Conservation (phyloP, 2,329 filamentous ascomycete genomes). For the Alternaria hordeiaustralica region DNA sequence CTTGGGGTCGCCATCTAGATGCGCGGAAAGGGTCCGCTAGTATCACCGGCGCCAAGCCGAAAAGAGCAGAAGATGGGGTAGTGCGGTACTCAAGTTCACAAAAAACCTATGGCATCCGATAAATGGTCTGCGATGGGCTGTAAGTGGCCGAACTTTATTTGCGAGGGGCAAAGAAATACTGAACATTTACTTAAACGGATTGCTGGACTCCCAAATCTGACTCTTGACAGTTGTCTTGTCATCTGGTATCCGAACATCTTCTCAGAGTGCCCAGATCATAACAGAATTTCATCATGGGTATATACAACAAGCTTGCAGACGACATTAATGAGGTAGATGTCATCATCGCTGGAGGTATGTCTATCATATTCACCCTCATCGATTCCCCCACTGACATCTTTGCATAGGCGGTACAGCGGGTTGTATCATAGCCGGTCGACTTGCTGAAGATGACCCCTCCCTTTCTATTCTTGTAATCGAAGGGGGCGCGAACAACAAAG, state of each 20-base stretch:
- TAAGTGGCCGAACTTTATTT: background rate
- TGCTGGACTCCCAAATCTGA: background rate
- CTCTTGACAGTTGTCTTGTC: background rate
- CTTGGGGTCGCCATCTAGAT: conserved; percentile 1
- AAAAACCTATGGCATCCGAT: background rate
- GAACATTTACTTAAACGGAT: conserved; percentile 1
- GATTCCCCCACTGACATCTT: background rate
- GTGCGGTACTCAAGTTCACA: background rate
- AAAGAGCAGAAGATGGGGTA: background rate
- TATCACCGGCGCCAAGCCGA: background rate
- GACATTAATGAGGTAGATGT: conserved; percentile 57
- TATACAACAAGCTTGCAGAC: conserved; percentile 48
- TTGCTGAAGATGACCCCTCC: conserved; percentile 49
- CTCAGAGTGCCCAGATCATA: background rate
- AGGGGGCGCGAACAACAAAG: conserved; percentile 60
- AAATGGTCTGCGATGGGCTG: background rate
- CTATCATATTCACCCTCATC: background rate
- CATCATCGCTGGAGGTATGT: conserved; percentile 58
- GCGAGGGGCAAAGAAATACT: background rate
- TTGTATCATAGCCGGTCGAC: conserved; percentile 54
- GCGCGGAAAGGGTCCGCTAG: conserved; percentile 3
- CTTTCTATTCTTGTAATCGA: conserved; percentile 57
- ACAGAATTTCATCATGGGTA: conserved; percentile 19
- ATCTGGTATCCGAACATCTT: background rate
- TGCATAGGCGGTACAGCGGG: conserved; percentile 46